Percentiles rank a stretch among this genome's conserved stretches.
phyloP scores from a whole-genome alignment of 192 early-diverging fungal genomes.

The Gigaspora rosea region DNA sequence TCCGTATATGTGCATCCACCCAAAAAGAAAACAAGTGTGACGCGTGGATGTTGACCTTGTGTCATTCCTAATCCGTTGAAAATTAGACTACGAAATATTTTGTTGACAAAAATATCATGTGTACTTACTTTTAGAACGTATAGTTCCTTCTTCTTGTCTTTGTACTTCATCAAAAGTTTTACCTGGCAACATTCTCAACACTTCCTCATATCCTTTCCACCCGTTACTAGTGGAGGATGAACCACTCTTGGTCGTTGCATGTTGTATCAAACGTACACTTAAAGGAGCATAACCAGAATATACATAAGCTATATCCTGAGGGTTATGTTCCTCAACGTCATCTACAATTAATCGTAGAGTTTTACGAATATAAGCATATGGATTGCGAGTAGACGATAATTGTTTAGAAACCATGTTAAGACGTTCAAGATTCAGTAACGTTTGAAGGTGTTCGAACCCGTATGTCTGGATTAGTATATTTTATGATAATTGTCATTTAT shows the following conservation, averaged over 20 bases:
- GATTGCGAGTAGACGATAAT: constrained; percentile 41
- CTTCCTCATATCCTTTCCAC: constrained; percentile 91
- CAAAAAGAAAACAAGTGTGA: constrained; percentile 89
- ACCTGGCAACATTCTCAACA: constrained; percentile 77
- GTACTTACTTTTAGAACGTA: constrained; percentile 43
- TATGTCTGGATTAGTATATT: constrained; percentile 67
- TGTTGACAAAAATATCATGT: neutral
- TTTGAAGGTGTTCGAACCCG: constrained; percentile 87
- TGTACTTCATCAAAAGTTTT: constrained; percentile 79
- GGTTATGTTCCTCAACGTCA: constrained; percentile 82
- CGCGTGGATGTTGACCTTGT: constrained; percentile 56
- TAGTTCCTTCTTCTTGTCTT: constrained; percentile 53
- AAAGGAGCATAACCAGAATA: constrained; percentile 96
- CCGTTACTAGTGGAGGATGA: constrained; percentile 54
- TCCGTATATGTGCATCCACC: constrained; percentile 96
- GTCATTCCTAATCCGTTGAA: constrained; percentile 38
- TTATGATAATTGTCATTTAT: neutral
- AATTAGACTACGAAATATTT: constrained; percentile 33
- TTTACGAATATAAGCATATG: constrained; percentile 66
- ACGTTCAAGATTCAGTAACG: constrained; percentile 74
- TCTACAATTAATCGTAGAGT: constrained; percentile 79
- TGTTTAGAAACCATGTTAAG: constrained; percentile 66
- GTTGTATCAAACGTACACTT: constrained; percentile 86
- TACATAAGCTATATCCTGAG: constrained; percentile 88
- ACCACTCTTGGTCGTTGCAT: constrained; percentile 40